Evolutionary conservation across 2,329 filamentous ascomycete species (phyloP), one percentile per base, ranked within the genome.

Genomic region (Cyphellophora attinorum): DNA sequence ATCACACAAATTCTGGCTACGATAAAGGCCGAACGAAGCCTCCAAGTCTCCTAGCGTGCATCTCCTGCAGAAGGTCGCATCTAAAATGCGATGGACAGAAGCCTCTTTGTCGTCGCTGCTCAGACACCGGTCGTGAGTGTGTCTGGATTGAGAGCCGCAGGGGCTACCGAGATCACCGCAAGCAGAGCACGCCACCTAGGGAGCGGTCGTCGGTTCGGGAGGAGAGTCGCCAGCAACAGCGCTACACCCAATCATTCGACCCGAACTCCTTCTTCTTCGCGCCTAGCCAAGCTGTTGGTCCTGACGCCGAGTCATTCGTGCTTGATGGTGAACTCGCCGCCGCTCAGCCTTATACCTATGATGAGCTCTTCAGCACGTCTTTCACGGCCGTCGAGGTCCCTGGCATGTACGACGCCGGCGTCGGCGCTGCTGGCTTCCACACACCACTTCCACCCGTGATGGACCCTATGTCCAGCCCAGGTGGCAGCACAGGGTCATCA

Each of bases 71-170:
- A 19, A 60, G 62, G 34, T 66, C 83, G 51, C 83, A 88, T 56
- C 67, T 86, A 31, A 88, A 85, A 54, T 88, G 82, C 53, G 79
- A 86, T 55, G 81, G 80, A 17, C 59, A 65, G 23, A 76, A 60
- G 19, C 81, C 82, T 10, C 44, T 59, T 19, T 88, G 83, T 58
- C 68, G 72, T 30, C 75, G 83, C 35, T 88, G 82, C 56, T 60
- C 61, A 14, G 58, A 63, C 33, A 68, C 70, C 31, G 69, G 70
- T 37, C 60, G 67, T 12, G 67, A 78, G 31, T 89, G 83, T 55
- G 61, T 76, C 33, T 45, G 42, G 42, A 28, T 45, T 27, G 40
- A 45, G 21, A 42, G 42, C 27, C 37, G 42, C 35, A 42, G 44
- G 35, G 44, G 44, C 27, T 47, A 45, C 38, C 39, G 42, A 16